These are phyloP conservation scores for Plectranthus barbatus DNA, from an alignment of 257 asterid species.

Conservation along the genomic window DNA sequence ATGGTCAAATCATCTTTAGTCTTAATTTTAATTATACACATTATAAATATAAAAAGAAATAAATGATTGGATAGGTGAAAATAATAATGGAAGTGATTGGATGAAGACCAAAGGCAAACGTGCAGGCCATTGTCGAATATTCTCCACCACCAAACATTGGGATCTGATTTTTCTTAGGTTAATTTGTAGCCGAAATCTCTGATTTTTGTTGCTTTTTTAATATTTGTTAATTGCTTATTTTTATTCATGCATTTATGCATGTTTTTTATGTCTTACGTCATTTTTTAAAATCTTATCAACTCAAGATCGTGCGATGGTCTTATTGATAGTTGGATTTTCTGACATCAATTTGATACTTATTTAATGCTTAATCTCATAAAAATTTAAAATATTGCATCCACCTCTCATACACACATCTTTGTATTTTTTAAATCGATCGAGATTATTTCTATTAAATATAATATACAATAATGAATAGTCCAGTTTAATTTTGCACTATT, in stretches of 20 bases:
- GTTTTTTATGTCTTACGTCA: constrained; percentile 10
- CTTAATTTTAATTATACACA: too few relatives aligned
- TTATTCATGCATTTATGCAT: constrained; percentile 16
- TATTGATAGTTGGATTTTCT: background rate
- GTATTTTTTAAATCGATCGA: too few relatives aligned
- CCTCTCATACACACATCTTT: too few relatives aligned
- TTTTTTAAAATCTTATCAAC: background rate
- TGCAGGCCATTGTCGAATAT: constrained; percentile 28
- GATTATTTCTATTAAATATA: too few relatives aligned
- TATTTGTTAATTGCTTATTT: background rate
- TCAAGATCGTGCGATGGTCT: constrained; percentile 15
- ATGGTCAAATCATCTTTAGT: too few relatives aligned
- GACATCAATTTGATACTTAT: background rate
- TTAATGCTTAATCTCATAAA: too few relatives aligned
- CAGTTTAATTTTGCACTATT: too few relatives aligned
- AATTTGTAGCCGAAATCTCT: constrained; percentile 17
- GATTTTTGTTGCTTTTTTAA: constrained; percentile 8
- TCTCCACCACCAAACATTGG: background rate
- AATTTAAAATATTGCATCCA: too few relatives aligned
- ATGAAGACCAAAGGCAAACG: constrained; percentile 18
- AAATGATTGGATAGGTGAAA: background rate
- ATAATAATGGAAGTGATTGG: constrained; percentile 2
- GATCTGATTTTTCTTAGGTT: constrained; percentile 14
- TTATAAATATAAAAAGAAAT: too few relatives aligned
- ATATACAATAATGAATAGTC: too few relatives aligned